Evolutionary conservation across 345 rosid genomes (phyloP).

Genomic region (Sisymbrium irio): DNA sequence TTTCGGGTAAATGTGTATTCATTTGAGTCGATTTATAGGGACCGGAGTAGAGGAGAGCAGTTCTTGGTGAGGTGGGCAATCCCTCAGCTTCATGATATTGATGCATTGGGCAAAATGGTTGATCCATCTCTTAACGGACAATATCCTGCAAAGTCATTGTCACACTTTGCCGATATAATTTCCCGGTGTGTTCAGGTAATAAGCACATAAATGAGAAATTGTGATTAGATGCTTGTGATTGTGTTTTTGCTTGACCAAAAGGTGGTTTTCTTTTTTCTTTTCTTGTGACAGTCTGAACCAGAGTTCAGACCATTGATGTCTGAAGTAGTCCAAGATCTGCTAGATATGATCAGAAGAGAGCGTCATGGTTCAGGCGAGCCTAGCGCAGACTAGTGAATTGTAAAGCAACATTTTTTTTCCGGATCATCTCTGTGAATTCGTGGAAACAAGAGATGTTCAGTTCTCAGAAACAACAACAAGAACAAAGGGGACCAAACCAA

Average conservation of each 20-base stretch:
- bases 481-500: slow-evolving; percentile 1
- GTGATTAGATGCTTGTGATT: not conserved
- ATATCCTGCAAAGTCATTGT: slow-evolving; percentile 82
- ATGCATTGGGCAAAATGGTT: slow-evolving; percentile 92
- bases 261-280: not conserved
- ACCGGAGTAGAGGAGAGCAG: slow-evolving; percentile 75
- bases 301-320: slow-evolving; percentile 88
- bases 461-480: slow-evolving; percentile 23
- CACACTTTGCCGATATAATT: slow-evolving; percentile 90
- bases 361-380: slow-evolving; percentile 55
- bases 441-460: slow-evolving; percentile 20
- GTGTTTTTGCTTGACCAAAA: slow-evolving; percentile 7
- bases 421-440: slow-evolving; percentile 21
- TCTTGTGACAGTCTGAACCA: slow-evolving; percentile 63
- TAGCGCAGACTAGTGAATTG: slow-evolving; percentile 27
- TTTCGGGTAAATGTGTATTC: not conserved
- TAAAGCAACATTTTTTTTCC: slow-evolving; percentile 19
- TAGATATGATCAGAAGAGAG: slow-evolving; percentile 75
- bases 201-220: not conserved
- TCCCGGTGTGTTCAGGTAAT: slow-evolving; percentile 91
- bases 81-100: slow-evolving; percentile 91
- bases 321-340: slow-evolving; percentile 90
- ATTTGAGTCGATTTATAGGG: slow-evolving; percentile 40
- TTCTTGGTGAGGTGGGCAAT: slow-evolving; percentile 97
- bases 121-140: slow-evolving; percentile 81